Base-by-base conservation (phyloP, 805 yeast species). In the Metschnikowia reukaufii region DNA sequence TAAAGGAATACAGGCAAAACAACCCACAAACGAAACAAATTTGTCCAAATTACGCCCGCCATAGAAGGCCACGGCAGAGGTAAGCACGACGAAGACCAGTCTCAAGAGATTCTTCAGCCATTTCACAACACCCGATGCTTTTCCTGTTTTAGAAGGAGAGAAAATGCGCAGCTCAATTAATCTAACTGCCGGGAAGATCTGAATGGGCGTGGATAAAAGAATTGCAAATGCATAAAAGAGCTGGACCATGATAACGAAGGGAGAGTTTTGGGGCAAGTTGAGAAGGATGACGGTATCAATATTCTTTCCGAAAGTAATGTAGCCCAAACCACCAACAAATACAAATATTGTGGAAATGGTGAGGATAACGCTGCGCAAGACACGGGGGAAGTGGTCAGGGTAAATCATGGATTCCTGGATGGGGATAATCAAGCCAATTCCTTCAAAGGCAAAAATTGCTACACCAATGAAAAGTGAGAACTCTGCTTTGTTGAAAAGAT, bases 391-490 rank as follows among this genome's bases (percentile, higher is more conserved):
- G 51, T 84, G 77, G 50, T 82, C 81, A 1, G 94, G 94, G 54
- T 84, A 67, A 41, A 73, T 77, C 94, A 87, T 87, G 1, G 94
- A 84, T 55, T 86, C 88, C 58, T 86, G 89, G 44, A 87, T 84
- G 0, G 95, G 95, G 19, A 87, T 83, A 41, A 87, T 84, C 39
- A 87, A 70, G 0, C 95, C 94, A 47, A 87, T 86, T 1, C 95
- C 95, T 67, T 87, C 95, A 60, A 86, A 87, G n/a, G 94, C 89
- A 70, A 87, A 87, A 25, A 87, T 86, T 2, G 92, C 91, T 6
- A 87, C 88, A 7, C 95, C 95, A 42, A 86, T 82, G 59, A 86
- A 86, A 39, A 87, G 65, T 0, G 92, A 80, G 74, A 88, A 86
- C 42, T 74, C 74, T 4, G 74, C 70, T 25, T 68, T 50, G 62